Evolutionary conservation across 140 eudicot genomes (phyloP), one percentile per base, ranked within the genome.

Genomic region (Oenanthe javanica): DNA sequence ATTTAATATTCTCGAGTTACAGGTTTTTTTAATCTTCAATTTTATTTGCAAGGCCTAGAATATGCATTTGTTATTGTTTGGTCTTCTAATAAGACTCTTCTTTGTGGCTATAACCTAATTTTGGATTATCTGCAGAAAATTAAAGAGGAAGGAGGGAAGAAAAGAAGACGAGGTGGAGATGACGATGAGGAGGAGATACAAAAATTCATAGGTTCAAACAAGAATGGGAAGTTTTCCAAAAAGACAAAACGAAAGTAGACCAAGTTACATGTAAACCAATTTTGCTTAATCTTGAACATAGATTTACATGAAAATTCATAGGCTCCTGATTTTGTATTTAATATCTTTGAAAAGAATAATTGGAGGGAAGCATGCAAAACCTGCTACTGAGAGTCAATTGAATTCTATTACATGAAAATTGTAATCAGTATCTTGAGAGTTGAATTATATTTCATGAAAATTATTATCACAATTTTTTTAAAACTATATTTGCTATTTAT

Each of bases 181-280:
- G 92, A 79, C 25, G 95, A 87, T 2, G 93, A 82, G 50, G 93
- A 88, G 36, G 97, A 90, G 12, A 79, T 84, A 50, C 83, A 81
- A 19, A 86, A 82, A 81, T 89, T 52, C 50, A 70, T 84, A 70
- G 81, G 87, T 50, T 74, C 66, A 40, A 85, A 77, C 79, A 85
- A 76, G 42, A 80, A 50, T 38, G 80, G 80, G 42, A 77, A 57
- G 50, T 77, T 51, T 36, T 77, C 71, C 0, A 77, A 77, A n/a
- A 75, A 75, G n/a, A 13, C 72, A 5, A 77, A 54, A 54, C 38
- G 72, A 57, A 77, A 69, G 16, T 77, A 19, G 61, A 54, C 38
- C 70, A 77, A 51, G 27, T 36, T 50, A 2, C n/a, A 15, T 27
- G 8, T 50, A 48, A 48, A n/a, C 16, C 52, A 50, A 77, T 50